Evolutionary conservation across 495 filamentous ascomycete genomes (phyloP), one percentile per base, ranked within the genome.

Genomic region (Aspergillus carlsbadensis): DNA sequence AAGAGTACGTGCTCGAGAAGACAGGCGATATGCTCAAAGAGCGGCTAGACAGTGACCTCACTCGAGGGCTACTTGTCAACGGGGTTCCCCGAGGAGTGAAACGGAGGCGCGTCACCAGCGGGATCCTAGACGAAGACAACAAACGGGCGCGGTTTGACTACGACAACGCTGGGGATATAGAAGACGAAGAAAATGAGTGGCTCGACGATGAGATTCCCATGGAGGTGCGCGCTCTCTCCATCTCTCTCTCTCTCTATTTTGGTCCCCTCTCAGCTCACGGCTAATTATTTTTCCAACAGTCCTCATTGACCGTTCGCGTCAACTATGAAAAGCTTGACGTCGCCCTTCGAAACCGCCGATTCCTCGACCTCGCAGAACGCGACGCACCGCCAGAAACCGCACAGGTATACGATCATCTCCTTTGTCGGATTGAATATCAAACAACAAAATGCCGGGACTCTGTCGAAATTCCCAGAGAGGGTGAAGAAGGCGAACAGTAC

Each of bases 271-370:
- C n/a, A n/a, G n/a, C n/a, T n/a, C n/a, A n/a, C n/a, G n/a, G n/a
- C 57, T 61, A 29, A 55, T 13, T 39, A 34, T 41, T 26, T 6
- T 2, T 17, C 14, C 11, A 48, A 31, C 18, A 85, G 81, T 71
- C 80, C 29, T 71, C 86, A 49, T 70, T 90, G 48, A 81, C 90
- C 18, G 74, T 98, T 42, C 85, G 89, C 26, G 78, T 97, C 21
- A 96, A 96, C 68, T 87, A 91, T 65, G 87, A 90, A 34, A 96
- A 92, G 65, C 86, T 90, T 41, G 78, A 84, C 5, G 89, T 98
- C 13, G 79, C 88, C 15, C 79, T 95, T 52, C 90, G 94, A 50
- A 96, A 87, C 59, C 78, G 82, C 47, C 84, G 84, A 20, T 86
- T 98, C 29, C 82, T 87, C 36, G 60, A 82, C 78, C 59, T 81